Conservation (phyloP, 257 asterid species). For the Nicotiana knightiana region DNA sequence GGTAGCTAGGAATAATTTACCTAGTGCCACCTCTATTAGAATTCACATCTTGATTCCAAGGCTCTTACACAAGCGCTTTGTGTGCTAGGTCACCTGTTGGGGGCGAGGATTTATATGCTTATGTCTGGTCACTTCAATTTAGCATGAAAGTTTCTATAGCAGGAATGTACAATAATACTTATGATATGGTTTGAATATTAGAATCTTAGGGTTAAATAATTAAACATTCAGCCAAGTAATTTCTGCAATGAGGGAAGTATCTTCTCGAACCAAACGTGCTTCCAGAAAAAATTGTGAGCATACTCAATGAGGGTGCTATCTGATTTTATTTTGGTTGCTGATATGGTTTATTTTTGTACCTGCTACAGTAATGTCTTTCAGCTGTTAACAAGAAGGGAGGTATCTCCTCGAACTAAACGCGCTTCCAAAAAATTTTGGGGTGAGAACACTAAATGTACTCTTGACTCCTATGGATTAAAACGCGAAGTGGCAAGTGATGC, state of each 20-base stretch:
- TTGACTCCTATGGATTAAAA: conserved; percentile 39
- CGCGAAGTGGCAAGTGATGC: conserved; percentile 62
- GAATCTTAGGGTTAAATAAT: background rate
- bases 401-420: conserved; percentile 67
- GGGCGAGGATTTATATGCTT: no score
- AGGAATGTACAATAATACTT: background rate
- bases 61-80: no score
- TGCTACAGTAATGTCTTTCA: conserved; percentile 58
- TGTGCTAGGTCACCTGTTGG: no score
- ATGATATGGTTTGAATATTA: background rate
- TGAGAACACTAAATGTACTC: conserved; percentile 36
- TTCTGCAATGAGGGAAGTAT: background rate
- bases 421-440: conserved; percentile 66
- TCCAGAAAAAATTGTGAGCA: background rate
- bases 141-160: background rate
- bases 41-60: no score
- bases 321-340: background rate
- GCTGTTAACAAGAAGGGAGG: conserved; percentile 81
- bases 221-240: background rate
- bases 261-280: no score
- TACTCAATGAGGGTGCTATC: background rate
- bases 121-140: background rate
- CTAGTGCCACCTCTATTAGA: no score
- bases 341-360: conserved; percentile 23
- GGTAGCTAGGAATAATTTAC: no score